These are phyloP conservation scores for Ascochyta rabiei DNA, from an alignment of 2,329 filamentous ascomycete genomes.

Conservation along the genomic window DNA sequence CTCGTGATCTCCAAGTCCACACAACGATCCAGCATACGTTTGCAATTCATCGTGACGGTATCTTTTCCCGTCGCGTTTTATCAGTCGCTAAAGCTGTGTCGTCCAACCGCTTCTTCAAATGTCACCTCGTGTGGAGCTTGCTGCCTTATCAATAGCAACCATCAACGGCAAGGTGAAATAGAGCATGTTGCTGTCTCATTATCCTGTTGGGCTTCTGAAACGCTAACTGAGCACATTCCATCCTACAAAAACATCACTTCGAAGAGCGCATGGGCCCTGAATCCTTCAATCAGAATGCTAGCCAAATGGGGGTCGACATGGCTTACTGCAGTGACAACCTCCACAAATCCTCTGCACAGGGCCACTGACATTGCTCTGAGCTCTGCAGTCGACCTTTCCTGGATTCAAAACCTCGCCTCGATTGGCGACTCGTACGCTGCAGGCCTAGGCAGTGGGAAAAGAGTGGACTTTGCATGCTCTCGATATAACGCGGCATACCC, in stretches of 20 bases:
- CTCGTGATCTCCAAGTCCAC: slow-evolving; percentile 57
- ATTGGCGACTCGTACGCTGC: slow-evolving; percentile 43
- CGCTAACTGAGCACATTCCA: no score
- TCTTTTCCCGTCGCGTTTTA: no score
- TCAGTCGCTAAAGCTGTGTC: not conserved
- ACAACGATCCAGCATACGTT: no score
- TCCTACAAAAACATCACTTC: not conserved
- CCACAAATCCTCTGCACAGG: not conserved
- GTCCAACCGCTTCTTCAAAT: slow-evolving; percentile 8
- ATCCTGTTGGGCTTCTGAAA: no score
- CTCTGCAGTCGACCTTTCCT: slow-evolving; percentile 17
- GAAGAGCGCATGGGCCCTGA: no score
- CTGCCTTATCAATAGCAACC: not conserved
- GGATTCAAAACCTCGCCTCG: slow-evolving; percentile 35
- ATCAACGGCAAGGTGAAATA: not conserved
- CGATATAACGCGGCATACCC: slow-evolving; percentile 39
- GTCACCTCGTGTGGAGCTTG: slow-evolving; percentile 21
- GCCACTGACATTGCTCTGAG: not conserved
- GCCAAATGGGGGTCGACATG: not conserved
- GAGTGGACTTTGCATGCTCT: slow-evolving; percentile 37
- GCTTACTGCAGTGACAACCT: not conserved
- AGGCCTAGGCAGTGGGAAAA: slow-evolving; percentile 35
- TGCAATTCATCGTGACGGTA: no score
- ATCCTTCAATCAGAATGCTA: not conserved
- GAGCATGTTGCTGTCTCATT: no score